A percentile compares a stretch with the other conserved stretches of the same genome.
phyloP scores from a whole-genome alignment of 352 stramenopile genomes.

The Elongisporangium anandrum region DNA sequence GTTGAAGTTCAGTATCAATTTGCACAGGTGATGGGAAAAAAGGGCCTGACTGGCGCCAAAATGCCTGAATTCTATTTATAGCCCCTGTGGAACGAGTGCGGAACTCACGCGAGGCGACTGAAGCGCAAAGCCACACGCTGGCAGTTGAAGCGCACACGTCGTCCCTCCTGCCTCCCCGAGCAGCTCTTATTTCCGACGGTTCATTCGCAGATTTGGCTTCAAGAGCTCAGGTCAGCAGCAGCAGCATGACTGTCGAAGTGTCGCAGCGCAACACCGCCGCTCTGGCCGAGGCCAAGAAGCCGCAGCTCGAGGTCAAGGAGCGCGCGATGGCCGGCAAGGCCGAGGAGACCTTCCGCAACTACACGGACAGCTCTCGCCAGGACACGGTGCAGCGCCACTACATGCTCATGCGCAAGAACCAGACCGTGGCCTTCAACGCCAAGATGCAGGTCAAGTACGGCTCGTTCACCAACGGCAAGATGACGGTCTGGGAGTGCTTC shows the following conservation, averaged over 20 bases:
- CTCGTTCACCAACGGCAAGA: slow-evolving; percentile 67
- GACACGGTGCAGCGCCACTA: slow-evolving; percentile 73
- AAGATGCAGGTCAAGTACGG: slow-evolving; percentile 76
- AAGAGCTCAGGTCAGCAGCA: not conserved
- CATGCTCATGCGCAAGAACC: slow-evolving; percentile 67
- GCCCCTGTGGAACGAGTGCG: not conserved
- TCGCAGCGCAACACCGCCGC: not conserved
- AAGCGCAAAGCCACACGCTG: too few relatives aligned
- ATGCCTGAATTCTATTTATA: not conserved
- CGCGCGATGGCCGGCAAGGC: slow-evolving; percentile 46
- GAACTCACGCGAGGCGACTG: too few relatives aligned
- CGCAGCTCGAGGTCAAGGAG: slow-evolving; percentile 26
- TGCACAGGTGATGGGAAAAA: not conserved
- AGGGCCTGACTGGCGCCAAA: not conserved
- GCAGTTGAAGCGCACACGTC: not conserved
- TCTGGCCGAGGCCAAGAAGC: slow-evolving; percentile 7
- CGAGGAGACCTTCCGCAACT: slow-evolving; percentile 75
- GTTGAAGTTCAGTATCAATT: not conserved
- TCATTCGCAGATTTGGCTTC: not conserved
- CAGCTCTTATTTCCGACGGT: not conserved
- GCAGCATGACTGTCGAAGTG: not conserved
- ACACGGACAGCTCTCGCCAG: slow-evolving; percentile 66
- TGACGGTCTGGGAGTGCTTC: slow-evolving; percentile 92
- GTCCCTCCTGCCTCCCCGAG: not conserved
- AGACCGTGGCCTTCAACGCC: slow-evolving; percentile 63